These are phyloP conservation scores for Sporothrix pallida DNA, from an alignment of 2,329 filamentous ascomycete genomes.

Conservation along the genomic window DNA sequence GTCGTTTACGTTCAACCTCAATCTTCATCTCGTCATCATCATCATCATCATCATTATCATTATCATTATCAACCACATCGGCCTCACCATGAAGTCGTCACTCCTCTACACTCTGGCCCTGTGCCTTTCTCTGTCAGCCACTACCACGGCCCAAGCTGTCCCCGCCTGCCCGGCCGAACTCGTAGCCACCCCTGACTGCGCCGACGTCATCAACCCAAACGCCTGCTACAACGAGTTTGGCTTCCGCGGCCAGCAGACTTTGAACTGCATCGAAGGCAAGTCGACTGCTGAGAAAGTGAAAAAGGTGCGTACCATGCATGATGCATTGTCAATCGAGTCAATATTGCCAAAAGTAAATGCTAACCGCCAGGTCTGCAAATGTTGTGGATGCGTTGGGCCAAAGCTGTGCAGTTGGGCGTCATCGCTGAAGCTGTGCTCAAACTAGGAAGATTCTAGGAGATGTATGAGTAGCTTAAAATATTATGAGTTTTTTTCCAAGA, in stretches of 20 bases:
- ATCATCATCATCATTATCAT: background rate
- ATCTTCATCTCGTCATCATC: background rate
- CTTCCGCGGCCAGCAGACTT: slow-evolving; percentile 45
- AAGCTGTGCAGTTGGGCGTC: slow-evolving; percentile 49
- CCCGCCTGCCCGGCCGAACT: slow-evolving; percentile 47
- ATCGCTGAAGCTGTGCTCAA: slow-evolving; percentile 35
- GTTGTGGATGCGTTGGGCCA: slow-evolving; percentile 47
- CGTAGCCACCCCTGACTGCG: slow-evolving; percentile 47
- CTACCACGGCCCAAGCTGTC: slow-evolving; percentile 40
- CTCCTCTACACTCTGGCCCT: slow-evolving; percentile 38
- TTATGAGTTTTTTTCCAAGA: too few relatives aligned
- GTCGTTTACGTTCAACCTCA: background rate
- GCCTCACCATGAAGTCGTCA: background rate
- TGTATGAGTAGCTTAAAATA: too few relatives aligned
- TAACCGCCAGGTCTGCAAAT: slow-evolving; percentile 45
- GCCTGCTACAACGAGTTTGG: slow-evolving; percentile 51
- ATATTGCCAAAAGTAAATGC: background rate
- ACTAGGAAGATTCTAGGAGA: background rate
- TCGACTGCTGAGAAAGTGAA: slow-evolving; percentile 44
- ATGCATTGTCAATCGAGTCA: background rate
- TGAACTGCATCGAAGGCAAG: slow-evolving; percentile 47
- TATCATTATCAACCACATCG: background rate
- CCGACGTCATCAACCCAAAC: slow-evolving; percentile 49
- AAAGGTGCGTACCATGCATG: slow-evolving; percentile 41
- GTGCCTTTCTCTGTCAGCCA: slow-evolving; percentile 34